Conservation (phyloP, 1,284 basidiomycete genomes). For the Polyporus tsugae region DNA sequence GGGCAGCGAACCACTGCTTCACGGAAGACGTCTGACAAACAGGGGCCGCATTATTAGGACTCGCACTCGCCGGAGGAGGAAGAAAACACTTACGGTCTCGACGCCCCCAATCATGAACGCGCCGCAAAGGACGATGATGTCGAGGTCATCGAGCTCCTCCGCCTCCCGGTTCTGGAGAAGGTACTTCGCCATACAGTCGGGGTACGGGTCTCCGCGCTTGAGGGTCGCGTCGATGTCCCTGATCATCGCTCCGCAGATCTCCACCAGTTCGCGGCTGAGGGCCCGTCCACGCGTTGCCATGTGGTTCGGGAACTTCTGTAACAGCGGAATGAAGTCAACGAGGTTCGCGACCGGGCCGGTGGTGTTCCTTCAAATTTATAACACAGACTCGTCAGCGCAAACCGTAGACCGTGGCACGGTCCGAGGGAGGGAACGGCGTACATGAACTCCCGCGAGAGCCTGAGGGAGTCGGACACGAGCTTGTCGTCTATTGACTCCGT, state of each 20-base stretch:
- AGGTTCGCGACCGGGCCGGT: constrained; percentile 48
- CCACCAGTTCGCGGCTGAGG: constrained; percentile 46
- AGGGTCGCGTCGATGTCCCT: constrained; percentile 33
- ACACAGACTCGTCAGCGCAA: not conserved
- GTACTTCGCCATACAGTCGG: constrained; percentile 47
- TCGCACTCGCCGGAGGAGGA: not conserved
- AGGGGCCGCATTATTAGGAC: not conserved
- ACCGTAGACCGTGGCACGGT: not conserved
- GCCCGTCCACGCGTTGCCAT: constrained; percentile 43
- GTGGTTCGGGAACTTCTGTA: constrained; percentile 48
- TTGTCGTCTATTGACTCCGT: constrained; percentile 45
- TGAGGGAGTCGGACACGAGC: constrained; percentile 42
- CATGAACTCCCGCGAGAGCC: constrained; percentile 29
- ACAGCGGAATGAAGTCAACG: constrained; percentile 48
- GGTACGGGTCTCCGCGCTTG: constrained; percentile 37
- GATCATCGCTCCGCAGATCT: constrained; percentile 38
- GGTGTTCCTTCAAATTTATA: constrained; percentile 22
- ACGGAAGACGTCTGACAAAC: constrained; percentile 30
- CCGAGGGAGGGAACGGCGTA: not conserved
- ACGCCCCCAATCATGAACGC: constrained; percentile 52
- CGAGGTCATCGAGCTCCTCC: constrained; percentile 35
- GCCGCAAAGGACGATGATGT: constrained; percentile 13
- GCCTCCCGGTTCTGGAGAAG: constrained; percentile 45
- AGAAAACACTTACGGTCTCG: constrained; percentile 44
- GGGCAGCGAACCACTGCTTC: constrained; percentile 35